These are phyloP conservation scores for Ophiostoma quercus DNA, from an alignment of 2,329 filamentous ascomycete genomes.

Conservation along the genomic window DNA sequence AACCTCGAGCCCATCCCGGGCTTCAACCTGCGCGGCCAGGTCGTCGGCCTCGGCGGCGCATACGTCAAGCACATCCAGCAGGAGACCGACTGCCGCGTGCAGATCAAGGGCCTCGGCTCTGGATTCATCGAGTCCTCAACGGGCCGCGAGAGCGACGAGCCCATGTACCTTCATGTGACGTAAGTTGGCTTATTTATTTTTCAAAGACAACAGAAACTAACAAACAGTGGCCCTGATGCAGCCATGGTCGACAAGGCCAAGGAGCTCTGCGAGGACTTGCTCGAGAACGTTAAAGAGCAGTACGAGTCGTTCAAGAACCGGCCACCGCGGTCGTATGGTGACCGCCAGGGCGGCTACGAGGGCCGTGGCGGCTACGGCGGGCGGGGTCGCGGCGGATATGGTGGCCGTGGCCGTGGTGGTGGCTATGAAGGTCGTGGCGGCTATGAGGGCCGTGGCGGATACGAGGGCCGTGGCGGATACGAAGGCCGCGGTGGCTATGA, in stretches of 20 bases:
- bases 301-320: conserved; percentile 88
- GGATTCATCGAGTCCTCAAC: conserved; percentile 88
- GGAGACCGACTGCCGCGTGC: conserved; percentile 89
- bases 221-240: conserved; percentile 71
- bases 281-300: conserved; percentile 79
- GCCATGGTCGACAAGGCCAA: conserved; percentile 82
- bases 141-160: conserved; percentile 86
- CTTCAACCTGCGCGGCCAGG: conserved; percentile 93
- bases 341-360: conserved; percentile 38
- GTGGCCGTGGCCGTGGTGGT: conserved; percentile 30
- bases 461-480: conserved; percentile 33
- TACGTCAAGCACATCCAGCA: conserved; percentile 98
- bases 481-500: conserved; percentile 13
- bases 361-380: conserved; percentile 38
- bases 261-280: conserved; percentile 79
- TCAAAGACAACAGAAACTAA: neutral
- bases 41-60: conserved; percentile 87
- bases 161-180: conserved; percentile 96
- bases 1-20: conserved; percentile 84
- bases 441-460: conserved; percentile 36
- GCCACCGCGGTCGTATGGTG: conserved; percentile 58
- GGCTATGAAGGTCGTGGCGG: conserved; percentile 36
- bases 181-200: conserved; percentile 43
- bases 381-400: conserved; percentile 37
- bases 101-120: conserved; percentile 95